phyloP scores from a whole-genome alignment of 1,284 basidiomycete genomes.

The Chiua sp. region DNA sequence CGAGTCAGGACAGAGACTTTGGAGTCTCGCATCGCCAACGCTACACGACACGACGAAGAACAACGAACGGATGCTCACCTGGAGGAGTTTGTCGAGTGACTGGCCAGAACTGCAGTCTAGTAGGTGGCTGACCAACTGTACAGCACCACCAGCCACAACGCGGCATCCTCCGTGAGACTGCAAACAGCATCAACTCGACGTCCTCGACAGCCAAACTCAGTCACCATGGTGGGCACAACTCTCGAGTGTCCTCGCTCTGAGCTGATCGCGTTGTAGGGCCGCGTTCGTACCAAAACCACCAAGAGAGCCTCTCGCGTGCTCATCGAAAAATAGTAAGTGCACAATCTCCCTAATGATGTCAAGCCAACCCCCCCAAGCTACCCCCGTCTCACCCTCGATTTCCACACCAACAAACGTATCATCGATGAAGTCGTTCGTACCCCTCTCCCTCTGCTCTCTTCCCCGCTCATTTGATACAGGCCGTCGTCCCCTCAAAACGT shows the following conservation, averaged over 20 bases:
- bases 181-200: conserved; percentile 24
- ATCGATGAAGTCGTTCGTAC: conserved; percentile 95
- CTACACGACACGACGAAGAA: too few species aligned
- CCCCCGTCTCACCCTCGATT: conserved; percentile 95
- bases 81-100: too few species aligned
- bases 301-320: conserved; percentile 99
- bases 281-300: conserved; percentile 99
- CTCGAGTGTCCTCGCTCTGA: background rate
- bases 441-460: too few species aligned
- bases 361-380: conserved; percentile 60
- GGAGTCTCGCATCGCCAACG: too few species aligned
- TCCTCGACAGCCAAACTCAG: conserved; percentile 34
- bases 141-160: conserved; percentile 36
- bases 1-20: too few species aligned
- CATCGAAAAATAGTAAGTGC: conserved; percentile 98
- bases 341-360: background rate
- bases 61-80: too few species aligned
- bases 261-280: conserved; percentile 67
- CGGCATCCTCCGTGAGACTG: conserved; percentile 21
- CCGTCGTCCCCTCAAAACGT: conserved; percentile 97
- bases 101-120: too few species aligned
- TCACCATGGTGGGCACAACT: conserved; percentile 52
- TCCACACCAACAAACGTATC: conserved; percentile 99
- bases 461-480: conserved; percentile 48
- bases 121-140: conserved; percentile 30